Conservation (phyloP, 208 protist genomes). For the Trypanosoma grayi region DNA sequence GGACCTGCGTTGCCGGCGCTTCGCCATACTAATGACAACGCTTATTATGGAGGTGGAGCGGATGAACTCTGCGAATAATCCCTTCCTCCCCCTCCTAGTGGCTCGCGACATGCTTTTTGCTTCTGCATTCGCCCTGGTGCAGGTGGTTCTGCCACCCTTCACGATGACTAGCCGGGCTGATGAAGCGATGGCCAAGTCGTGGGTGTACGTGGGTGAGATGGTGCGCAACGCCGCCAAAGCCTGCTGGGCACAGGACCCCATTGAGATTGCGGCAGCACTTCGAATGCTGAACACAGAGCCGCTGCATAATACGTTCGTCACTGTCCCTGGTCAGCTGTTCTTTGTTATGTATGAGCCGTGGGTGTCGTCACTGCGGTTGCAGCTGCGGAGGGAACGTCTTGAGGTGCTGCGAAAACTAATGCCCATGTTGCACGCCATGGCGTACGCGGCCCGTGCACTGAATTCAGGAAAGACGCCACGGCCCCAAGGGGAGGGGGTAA, state of each 20-base stretch:
- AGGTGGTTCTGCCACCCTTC: constrained; percentile 38
- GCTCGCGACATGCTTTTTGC: constrained; percentile 47
- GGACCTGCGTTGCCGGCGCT: constrained; percentile 44
- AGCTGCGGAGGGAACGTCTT: constrained; percentile 54
- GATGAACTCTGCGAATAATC: constrained; percentile 20
- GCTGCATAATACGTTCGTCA: constrained; percentile 26
- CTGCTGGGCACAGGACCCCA: constrained; percentile 53
- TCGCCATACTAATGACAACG: constrained; percentile 49
- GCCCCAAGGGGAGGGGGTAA: not conserved
- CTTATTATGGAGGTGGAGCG: constrained; percentile 69
- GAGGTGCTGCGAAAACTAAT: constrained; percentile 29
- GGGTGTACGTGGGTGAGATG: constrained; percentile 27
- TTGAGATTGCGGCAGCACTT: constrained; percentile 41
- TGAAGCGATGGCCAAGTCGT: constrained; percentile 27
- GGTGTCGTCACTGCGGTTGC: constrained; percentile 53
- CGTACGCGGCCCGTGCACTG: constrained; percentile 28
- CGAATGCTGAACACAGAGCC: constrained; percentile 34
- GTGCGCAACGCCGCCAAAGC: constrained; percentile 30
- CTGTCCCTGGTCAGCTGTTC: constrained; percentile 28
- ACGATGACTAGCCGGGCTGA: constrained; percentile 38
- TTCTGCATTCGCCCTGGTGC: constrained; percentile 35
- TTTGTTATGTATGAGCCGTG: constrained; percentile 58
- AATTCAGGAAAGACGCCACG: constrained; percentile 15
- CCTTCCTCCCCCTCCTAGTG: constrained; percentile 33
- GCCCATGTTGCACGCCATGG: constrained; percentile 44